These are phyloP conservation scores for Metahyphopichia silvanorum DNA, from an alignment of 805 yeast species.

Conservation along the genomic window DNA sequence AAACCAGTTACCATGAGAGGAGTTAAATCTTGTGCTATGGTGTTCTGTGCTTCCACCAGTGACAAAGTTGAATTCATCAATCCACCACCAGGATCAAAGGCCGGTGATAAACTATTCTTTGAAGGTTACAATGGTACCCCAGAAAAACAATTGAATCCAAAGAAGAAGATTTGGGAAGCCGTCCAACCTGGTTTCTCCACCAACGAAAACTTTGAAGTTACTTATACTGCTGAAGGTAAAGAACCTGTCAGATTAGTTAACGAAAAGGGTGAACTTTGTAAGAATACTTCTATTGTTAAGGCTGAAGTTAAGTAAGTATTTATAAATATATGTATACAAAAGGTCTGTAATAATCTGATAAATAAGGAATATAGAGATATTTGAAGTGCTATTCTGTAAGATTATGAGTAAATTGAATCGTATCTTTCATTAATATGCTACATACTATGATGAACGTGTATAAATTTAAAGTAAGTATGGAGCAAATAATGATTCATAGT, in stretches of 20 bases:
- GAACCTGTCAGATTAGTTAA: constrained; percentile 72
- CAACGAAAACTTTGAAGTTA: constrained; percentile 68
- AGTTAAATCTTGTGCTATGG: constrained; percentile 94
- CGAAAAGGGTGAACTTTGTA: constrained; percentile 73
- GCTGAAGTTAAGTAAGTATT: constrained; percentile 84
- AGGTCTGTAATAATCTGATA: too few relatives aligned
- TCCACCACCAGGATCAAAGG: constrained; percentile 88
- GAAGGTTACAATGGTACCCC: constrained; percentile 89
- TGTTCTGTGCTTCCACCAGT: constrained; percentile 83
- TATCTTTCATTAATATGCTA: too few relatives aligned
- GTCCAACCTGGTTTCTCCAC: constrained; percentile 91
- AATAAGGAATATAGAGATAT: too few relatives aligned
- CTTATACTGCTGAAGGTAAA: constrained; percentile 78
- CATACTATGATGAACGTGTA: too few relatives aligned
- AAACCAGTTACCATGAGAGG: constrained; percentile 99
- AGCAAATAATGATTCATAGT: too few relatives aligned
- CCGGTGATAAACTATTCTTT: constrained; percentile 96
- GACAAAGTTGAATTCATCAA: constrained; percentile 82
- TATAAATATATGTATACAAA: too few relatives aligned
- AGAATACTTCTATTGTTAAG: constrained; percentile 64
- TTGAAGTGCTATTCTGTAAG: too few relatives aligned
- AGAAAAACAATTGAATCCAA: constrained; percentile 90
- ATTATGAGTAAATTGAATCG: too few relatives aligned
- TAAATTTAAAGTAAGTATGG: too few relatives aligned
- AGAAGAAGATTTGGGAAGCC: constrained; percentile 97